Percentiles rank a stretch among this genome's conserved stretches.
phyloP scores from a whole-genome alignment of 129 eudicot genomes.

The Smallanthus sonchifolius region DNA sequence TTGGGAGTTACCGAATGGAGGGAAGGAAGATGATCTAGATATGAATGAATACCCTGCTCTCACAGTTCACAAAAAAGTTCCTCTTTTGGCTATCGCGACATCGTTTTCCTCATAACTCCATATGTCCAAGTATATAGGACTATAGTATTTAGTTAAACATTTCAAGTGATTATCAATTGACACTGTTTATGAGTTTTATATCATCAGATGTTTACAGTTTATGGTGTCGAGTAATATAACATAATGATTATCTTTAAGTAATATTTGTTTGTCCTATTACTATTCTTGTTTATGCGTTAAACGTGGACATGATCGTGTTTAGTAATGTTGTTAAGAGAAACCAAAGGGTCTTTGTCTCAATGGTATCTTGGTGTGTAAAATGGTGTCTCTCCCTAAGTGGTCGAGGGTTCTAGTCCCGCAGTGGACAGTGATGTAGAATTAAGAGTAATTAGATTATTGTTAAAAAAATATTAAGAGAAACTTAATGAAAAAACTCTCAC shows the following conservation, averaged over 20 bases:
- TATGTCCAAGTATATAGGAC: background rate
- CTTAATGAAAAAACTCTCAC: too few species aligned
- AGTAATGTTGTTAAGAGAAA: too few species aligned
- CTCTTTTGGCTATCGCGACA: constrained; percentile 33
- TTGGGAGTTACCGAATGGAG: constrained; percentile 39
- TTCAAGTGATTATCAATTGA: background rate
- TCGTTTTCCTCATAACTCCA: constrained; percentile 14
- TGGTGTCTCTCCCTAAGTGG: too few species aligned
- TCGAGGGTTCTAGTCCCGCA: too few species aligned
- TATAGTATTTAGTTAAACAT: background rate
- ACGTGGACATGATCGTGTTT: too few species aligned
- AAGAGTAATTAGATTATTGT: too few species aligned
- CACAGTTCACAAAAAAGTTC: constrained; percentile 24
- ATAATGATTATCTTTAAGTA: background rate
- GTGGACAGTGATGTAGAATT: too few species aligned
- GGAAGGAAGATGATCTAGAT: constrained; percentile 28
- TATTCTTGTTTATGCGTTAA: too few species aligned
- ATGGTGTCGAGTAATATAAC: background rate
- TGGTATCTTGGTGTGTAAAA: too few species aligned
- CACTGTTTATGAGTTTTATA: background rate
- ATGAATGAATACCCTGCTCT: constrained; percentile 31
- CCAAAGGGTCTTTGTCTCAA: too few species aligned
- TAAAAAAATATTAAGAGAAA: too few species aligned
- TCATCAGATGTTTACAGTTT: background rate
- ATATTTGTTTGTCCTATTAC: too few species aligned